Evolutionary conservation across 371 early-diverging fungal genomes (phyloP).

Genomic region (Dichotomocladium elegans): DNA sequence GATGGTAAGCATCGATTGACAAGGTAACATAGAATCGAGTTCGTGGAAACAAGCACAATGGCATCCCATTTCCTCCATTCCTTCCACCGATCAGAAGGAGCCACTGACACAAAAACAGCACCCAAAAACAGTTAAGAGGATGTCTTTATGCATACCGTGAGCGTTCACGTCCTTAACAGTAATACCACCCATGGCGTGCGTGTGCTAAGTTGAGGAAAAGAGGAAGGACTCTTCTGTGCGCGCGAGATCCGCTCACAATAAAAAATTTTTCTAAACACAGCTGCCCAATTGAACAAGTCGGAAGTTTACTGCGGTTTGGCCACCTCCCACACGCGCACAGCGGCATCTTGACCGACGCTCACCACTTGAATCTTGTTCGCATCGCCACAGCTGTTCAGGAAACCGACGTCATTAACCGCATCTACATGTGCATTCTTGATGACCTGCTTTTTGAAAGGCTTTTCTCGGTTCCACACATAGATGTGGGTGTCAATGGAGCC

Average conservation of each 20-base stretch:
- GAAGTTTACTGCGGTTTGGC: conserved; percentile 26
- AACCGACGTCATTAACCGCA: conserved; percentile 71
- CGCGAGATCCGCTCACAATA: not conserved
- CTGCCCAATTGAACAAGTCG: not conserved
- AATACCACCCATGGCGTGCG: too few species aligned
- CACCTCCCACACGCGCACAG: conserved; percentile 74
- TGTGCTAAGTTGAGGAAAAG: too few species aligned
- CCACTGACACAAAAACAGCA: too few species aligned
- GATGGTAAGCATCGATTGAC: too few species aligned
- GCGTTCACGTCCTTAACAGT: too few species aligned
- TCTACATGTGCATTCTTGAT: conserved; percentile 86
- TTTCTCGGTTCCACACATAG: conserved; percentile 84
- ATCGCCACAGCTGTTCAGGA: conserved; percentile 49
- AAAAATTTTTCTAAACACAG: conserved; percentile 1
- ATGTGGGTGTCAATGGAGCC: conserved; percentile 88
- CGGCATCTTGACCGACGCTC: conserved; percentile 80
- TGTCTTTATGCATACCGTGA: too few species aligned
- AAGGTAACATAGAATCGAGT: too few species aligned
- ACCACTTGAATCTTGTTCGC: conserved; percentile 45
- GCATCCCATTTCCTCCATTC: too few species aligned
- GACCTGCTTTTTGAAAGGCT: conserved; percentile 70
- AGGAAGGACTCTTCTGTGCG: not conserved
- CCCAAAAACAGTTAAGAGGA: too few species aligned
- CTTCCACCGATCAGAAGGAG: too few species aligned
- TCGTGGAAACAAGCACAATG: too few species aligned